phyloP scores from a whole-genome alignment of 208 protist genomes.

The Wallacemonas collosoma region DNA sequence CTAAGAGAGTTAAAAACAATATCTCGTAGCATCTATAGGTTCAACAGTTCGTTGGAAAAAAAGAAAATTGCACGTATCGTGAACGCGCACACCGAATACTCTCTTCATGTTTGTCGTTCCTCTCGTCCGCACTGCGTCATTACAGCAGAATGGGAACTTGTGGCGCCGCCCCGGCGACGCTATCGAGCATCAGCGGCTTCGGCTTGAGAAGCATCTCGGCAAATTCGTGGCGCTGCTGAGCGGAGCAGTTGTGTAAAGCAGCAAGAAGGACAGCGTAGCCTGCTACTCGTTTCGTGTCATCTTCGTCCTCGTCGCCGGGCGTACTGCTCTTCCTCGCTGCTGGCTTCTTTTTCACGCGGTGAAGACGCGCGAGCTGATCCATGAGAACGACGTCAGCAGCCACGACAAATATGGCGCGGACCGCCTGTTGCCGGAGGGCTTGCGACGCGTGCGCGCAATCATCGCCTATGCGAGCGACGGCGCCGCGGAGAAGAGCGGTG shows the following conservation, averaged over 20 bases:
- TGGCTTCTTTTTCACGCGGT: constrained; percentile 37
- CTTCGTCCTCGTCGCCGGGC: neutral
- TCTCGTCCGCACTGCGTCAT: neutral
- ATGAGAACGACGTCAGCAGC: constrained; percentile 47
- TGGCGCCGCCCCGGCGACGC: constrained; percentile 31
- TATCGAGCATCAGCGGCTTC: constrained; percentile 22
- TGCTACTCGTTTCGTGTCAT: constrained; percentile 35
- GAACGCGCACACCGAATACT: no score
- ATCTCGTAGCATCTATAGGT: no score
- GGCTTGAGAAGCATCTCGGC: constrained; percentile 31
- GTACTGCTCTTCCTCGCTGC: constrained; percentile 22
- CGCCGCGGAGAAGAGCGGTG: constrained; percentile 49
- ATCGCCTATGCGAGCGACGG: constrained; percentile 39
- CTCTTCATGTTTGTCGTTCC: no score
- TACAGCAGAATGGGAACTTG: constrained; percentile 36
- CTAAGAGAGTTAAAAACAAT: no score
- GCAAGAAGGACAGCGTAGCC: constrained; percentile 43
- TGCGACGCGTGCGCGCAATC: constrained; percentile 35
- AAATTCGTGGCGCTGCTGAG: constrained; percentile 34
- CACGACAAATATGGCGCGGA: constrained; percentile 52
- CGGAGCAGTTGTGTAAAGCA: constrained; percentile 58
- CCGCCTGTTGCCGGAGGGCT: constrained; percentile 59
- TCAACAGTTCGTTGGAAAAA: no score
- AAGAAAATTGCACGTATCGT: no score
- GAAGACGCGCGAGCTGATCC: constrained; percentile 51